Conservation (phyloP, 1,284 basidiomycete genomes). For the Leccinum pachyderme region DNA sequence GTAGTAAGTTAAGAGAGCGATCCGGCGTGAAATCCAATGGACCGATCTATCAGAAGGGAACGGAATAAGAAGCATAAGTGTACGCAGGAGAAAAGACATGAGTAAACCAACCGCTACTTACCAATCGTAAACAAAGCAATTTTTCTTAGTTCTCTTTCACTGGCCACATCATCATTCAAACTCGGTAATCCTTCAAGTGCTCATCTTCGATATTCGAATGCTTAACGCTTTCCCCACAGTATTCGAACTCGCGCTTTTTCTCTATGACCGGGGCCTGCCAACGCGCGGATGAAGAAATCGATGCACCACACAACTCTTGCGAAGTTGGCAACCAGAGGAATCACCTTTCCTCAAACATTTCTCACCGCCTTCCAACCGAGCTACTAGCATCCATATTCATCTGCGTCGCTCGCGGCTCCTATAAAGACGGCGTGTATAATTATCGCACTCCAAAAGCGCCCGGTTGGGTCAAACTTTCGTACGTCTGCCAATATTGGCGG, state of each 20-base stretch:
- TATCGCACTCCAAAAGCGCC: not conserved
- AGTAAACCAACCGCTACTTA: no score
- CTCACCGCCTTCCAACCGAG: not conserved
- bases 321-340: not conserved
- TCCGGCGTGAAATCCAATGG: not conserved
- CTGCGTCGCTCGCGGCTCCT: not conserved
- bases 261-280: not conserved
- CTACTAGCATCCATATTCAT: not conserved
- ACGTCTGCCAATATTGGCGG: not conserved
- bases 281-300: not conserved
- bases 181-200: no score
- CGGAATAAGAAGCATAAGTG: no score
- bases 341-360: not conserved
- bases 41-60: not conserved
- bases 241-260: not conserved
- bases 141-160: no score
- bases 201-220: not conserved
- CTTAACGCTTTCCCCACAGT: not conserved
- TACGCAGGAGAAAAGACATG: no score
- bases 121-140: no score
- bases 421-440: not conserved
- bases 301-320: not conserved
- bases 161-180: no score
- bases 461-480: not conserved
- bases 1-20: not conserved